phyloP scores from a whole-genome alignment of 345 rosid genomes.

The Physaria fendleri region DNA sequence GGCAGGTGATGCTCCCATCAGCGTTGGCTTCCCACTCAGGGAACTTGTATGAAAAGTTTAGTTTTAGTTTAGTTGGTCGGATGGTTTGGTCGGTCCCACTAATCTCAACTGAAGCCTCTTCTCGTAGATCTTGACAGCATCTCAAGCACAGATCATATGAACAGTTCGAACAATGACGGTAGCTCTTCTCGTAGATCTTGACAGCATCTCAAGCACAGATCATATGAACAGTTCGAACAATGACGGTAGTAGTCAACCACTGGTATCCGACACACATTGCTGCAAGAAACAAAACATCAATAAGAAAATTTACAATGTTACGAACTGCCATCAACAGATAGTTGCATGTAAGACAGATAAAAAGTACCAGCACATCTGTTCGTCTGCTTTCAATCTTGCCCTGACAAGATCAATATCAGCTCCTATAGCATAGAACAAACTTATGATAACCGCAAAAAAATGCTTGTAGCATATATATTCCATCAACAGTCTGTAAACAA shows the following conservation, averaged over 20 bases:
- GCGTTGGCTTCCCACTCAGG: constrained; percentile 81
- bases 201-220: constrained; percentile 90
- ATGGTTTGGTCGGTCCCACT: constrained; percentile 32
- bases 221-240: constrained; percentile 74
- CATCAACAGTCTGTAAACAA: constrained; percentile 6
- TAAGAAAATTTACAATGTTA: constrained; percentile 7
- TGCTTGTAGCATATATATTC: not conserved
- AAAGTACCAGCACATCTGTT: constrained; percentile 97
- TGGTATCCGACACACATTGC: constrained; percentile 89
- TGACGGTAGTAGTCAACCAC: constrained; percentile 94
- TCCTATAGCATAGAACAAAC: constrained; percentile 43
- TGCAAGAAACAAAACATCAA: constrained; percentile 35
- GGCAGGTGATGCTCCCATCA: constrained; percentile 89
- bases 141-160: constrained; percentile 76
- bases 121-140: constrained; percentile 94
- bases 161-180: constrained; percentile 82
- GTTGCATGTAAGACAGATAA: not conserved
- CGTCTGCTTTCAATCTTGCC: constrained; percentile 86
- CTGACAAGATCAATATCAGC: constrained; percentile 66
- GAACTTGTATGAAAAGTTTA: constrained; percentile 48
- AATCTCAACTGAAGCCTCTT: constrained; percentile 35
- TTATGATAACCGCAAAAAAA: not conserved
- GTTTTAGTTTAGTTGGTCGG: constrained; percentile 33
- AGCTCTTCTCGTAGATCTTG: constrained; percentile 90
- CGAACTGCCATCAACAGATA: not conserved